A percentile compares a stretch with the other conserved stretches of the same genome.
phyloP scores from a whole-genome alignment of 768 basidiomycete genomes.

The Megacollybia marginata region DNA sequence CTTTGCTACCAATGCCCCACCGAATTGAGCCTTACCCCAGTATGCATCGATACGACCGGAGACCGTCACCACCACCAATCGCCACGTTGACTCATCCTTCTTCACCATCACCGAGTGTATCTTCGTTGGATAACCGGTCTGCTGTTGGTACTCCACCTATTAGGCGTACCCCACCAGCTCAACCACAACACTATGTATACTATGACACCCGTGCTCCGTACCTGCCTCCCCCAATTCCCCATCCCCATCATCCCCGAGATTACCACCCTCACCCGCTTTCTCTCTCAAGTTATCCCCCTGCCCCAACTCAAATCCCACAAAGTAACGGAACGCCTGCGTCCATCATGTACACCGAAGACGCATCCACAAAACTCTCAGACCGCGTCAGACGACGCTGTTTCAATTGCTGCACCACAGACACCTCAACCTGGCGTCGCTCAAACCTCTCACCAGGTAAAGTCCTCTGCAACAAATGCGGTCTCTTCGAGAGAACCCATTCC shows the following conservation, averaged over 20 bases:
- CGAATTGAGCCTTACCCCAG: neutral
- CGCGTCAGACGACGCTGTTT: slow-evolving; percentile 71
- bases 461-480: slow-evolving; percentile 68
- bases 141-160: too few relatives aligned
- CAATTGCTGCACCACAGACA: slow-evolving; percentile 83
- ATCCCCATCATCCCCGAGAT: neutral
- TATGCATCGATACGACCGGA: neutral
- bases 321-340: neutral
- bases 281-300: neutral
- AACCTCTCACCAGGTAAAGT: slow-evolving; percentile 81
- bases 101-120: neutral
- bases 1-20: neutral
- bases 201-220: too few relatives aligned
- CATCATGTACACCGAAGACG: slow-evolving; percentile 63
- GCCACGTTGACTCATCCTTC: neutral
- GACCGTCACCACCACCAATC: neutral
- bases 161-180: too few relatives aligned
- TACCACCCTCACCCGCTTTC: neutral
- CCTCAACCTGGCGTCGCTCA: slow-evolving; percentile 72
- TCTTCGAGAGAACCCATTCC: slow-evolving; percentile 77
- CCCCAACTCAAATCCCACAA: neutral
- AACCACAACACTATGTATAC: too few relatives aligned
- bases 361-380: slow-evolving; percentile 73
- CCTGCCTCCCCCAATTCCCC: neutral
- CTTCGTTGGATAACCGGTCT: too few relatives aligned